phyloP scores from a whole-genome alignment of 176 grass and related monocot species.

The Raddia distichophylla region DNA sequence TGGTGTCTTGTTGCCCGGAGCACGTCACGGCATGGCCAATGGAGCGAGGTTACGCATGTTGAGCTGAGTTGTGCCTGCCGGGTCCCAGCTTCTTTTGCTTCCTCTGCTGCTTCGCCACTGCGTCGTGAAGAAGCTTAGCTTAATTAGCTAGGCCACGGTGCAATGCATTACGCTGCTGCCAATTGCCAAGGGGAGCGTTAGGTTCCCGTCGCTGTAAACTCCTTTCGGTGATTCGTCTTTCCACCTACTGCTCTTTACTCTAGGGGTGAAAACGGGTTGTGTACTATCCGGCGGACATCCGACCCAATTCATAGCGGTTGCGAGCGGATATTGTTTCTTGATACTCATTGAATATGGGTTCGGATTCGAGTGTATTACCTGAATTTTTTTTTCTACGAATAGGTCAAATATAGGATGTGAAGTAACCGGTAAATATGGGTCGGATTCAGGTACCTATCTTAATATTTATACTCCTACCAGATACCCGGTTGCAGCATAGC shows the following conservation, averaged over 20 bases:
- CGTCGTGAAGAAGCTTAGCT: background rate
- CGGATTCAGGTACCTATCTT: no score
- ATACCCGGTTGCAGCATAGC: no score
- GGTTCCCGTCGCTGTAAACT: slow-evolving; percentile 26
- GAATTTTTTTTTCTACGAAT: no score
- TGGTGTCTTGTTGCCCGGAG: background rate
- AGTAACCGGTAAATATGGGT: no score
- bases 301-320: no score
- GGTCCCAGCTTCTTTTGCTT: background rate
- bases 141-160: slow-evolving; percentile 9
- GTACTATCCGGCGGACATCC: no score
- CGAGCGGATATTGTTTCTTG: no score
- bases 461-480: no score
- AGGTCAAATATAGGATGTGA: no score
- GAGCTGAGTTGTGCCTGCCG: background rate
- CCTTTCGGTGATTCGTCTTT: slow-evolving; percentile 9
- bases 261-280: no score
- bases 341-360: no score
- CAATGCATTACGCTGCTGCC: background rate
- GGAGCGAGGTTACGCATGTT: background rate
- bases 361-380: no score
- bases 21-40: background rate
- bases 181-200: background rate
- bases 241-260: background rate
- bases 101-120: slow-evolving; percentile 1